phyloP scores from a whole-genome alignment of 495 filamentous ascomycete genomes.

The Trichoderma gamsii region DNA sequence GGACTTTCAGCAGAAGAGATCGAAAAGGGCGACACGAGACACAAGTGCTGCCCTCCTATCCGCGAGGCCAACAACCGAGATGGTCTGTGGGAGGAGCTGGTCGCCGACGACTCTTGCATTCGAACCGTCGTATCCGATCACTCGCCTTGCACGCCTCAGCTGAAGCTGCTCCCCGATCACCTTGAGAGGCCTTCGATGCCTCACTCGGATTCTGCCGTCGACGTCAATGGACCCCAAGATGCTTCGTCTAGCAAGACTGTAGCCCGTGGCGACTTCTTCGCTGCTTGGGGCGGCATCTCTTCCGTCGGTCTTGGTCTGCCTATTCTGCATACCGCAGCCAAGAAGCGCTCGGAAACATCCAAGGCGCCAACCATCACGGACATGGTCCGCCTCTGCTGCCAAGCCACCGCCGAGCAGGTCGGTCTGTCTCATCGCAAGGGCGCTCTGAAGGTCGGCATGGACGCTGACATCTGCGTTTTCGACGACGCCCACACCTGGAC shows the following conservation, averaged over 20 bases:
- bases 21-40: slow-evolving; percentile 81
- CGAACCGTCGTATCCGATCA: slow-evolving; percentile 95
- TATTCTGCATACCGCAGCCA: slow-evolving; percentile 75
- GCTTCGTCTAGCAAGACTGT: slow-evolving; percentile 15
- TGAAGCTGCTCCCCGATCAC: slow-evolving; percentile 77
- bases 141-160: slow-evolving; percentile 88
- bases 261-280: slow-evolving; percentile 75
- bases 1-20: slow-evolving; percentile 84
- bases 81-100: slow-evolving; percentile 77
- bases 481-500: slow-evolving; percentile 76
- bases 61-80: slow-evolving; percentile 79
- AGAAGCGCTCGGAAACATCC: slow-evolving; percentile 41
- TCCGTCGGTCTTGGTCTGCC: slow-evolving; percentile 87
- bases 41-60: slow-evolving; percentile 98
- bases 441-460: slow-evolving; percentile 73
- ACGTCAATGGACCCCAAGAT: slow-evolving; percentile 27
- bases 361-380: slow-evolving; percentile 55
- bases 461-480: slow-evolving; percentile 90
- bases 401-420: slow-evolving; percentile 86
- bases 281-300: slow-evolving; percentile 93
- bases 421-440: slow-evolving; percentile 81
- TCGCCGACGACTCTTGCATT: slow-evolving; percentile 68
- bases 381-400: slow-evolving; percentile 75
- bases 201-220: slow-evolving; percentile 43
- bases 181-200: slow-evolving; percentile 40